These are phyloP conservation scores for Polygonum maritimum DNA, from an alignment of 148 eudicot species.

Conservation along the genomic window DNA sequence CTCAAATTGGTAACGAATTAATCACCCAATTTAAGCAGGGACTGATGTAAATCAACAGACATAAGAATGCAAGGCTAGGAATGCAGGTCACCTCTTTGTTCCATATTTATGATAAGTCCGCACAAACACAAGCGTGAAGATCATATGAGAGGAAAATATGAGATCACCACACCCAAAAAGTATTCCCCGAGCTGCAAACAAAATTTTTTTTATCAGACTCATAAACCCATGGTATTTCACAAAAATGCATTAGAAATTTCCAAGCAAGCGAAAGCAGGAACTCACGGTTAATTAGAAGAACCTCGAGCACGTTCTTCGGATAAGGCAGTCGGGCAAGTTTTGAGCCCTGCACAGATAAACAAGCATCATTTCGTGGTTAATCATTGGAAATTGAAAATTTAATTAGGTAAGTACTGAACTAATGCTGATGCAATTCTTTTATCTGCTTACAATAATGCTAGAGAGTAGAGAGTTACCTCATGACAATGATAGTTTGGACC, in stretches of 20 bases:
- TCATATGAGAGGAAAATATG: conserved; percentile 98
- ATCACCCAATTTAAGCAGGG: neutral
- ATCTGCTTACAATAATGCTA: neutral
- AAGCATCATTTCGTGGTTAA: neutral
- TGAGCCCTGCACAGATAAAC: conserved; percentile 56
- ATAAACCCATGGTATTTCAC: neutral
- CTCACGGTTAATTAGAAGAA: conserved; percentile 57
- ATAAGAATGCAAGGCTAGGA: neutral
- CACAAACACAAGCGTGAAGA: conserved; percentile 79
- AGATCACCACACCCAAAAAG: conserved; percentile 97
- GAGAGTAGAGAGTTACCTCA: conserved; percentile 36
- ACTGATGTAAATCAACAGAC: neutral
- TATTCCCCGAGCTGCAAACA: conserved; percentile 67
- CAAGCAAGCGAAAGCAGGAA: conserved; percentile 3
- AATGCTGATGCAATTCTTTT: neutral
- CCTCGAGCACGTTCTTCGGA: conserved; percentile 46
- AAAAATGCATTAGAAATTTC: neutral
- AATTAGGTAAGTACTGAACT: neutral
- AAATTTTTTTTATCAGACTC: conserved; percentile 12
- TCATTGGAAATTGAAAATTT: neutral
- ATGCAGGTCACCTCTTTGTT: conserved; percentile 45
- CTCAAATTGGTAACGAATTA: neutral
- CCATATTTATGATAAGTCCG: conserved; percentile 95
- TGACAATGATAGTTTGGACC: conserved; percentile 98
- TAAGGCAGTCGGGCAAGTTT: conserved; percentile 67